Evolutionary conservation across 2,329 filamentous ascomycete genomes (phyloP), one percentile per base, ranked within the genome.

Genomic region (Alternaria ventricosa): DNA sequence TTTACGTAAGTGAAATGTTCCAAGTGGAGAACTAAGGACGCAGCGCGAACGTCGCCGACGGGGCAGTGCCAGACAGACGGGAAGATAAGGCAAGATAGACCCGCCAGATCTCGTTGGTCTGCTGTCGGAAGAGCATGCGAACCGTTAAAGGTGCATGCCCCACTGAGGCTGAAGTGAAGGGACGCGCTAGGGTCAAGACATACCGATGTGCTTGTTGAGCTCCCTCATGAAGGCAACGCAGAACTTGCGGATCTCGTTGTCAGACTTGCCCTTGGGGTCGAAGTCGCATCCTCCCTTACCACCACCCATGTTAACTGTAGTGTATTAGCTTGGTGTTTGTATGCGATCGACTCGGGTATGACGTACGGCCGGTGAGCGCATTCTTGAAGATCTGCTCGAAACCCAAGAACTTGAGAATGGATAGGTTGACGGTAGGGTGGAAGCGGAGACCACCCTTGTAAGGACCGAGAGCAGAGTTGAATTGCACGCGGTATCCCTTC

Each of bases 311-410:
- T 89, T 93, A 78, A 96, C 89, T 92, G 60, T 23, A 13, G n/a
- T 45, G 33, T 28, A 30, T 73, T 65, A 73, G 67, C 28, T 25
- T 57, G 9, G 13, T 28, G 27, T 30, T 20, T 33, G 4, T 11
- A 12, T 20, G 9, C 11, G 15, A 5, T 50, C 12, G 36, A n/a
- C 7, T 47, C 12, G 15, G 30, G 25, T 53, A 25, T 20, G 18
- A 77, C 92, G 86, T 86, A 94, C 92, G 84, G 79, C 96, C 96
- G 66, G 96, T 98, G 73, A 98, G 86, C 72, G 96, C 96, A 92
- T 98, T 98, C 89, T 98, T 98, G 88, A 98, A 98, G 85, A 95
- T 96, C 86, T 98, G 96, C 89, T 99, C 96, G 78, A 98, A 98
- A 71, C 95, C 96, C 79, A 99, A 88, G 86, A 98, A 98, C 87